Percentiles rank a stretch among this genome's conserved stretches.
These are phyloP conservation scores for Colletotrichum agaves DNA, from an alignment of 2,329 filamentous ascomycete species.

Conservation along the genomic window DNA sequence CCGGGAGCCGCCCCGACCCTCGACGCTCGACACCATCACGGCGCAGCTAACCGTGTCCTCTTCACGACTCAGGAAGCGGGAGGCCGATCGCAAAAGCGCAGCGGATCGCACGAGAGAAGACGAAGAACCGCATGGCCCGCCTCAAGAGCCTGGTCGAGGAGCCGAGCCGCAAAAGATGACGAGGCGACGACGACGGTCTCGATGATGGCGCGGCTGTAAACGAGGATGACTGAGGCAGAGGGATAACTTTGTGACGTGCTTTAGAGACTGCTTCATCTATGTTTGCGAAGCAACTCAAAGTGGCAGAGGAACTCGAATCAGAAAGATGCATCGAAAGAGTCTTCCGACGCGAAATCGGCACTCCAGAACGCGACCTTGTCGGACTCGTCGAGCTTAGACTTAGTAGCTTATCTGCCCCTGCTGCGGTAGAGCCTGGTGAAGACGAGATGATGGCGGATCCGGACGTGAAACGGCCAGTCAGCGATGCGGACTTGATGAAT, in stretches of 20 bases:
- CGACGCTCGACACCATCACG: background rate
- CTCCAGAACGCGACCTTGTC: background rate
- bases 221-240: conserved; percentile 42
- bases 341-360: background rate
- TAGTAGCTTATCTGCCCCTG: background rate
- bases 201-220: conserved; percentile 42
- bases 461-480: background rate
- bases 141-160: conserved; percentile 44
- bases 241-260: conserved; percentile 20
- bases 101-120: conserved; percentile 44
- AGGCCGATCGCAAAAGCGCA: conserved; percentile 47
- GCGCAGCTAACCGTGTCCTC: background rate
- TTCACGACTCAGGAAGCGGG: conserved; percentile 43
- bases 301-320: background rate
- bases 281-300: background rate
- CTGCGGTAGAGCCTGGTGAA: background rate
- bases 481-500: background rate
- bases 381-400: background rate
- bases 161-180: conserved; percentile 40
- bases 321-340: too few relatives aligned
- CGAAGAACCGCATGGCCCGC: conserved; percentile 45
- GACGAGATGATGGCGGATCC: background rate
- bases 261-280: background rate
- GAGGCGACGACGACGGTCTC: conserved; percentile 40
- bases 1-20: conserved; percentile 3